Base-by-base conservation (phyloP, 805 yeast species). In the Zygotorulaspora chibaensis region DNA sequence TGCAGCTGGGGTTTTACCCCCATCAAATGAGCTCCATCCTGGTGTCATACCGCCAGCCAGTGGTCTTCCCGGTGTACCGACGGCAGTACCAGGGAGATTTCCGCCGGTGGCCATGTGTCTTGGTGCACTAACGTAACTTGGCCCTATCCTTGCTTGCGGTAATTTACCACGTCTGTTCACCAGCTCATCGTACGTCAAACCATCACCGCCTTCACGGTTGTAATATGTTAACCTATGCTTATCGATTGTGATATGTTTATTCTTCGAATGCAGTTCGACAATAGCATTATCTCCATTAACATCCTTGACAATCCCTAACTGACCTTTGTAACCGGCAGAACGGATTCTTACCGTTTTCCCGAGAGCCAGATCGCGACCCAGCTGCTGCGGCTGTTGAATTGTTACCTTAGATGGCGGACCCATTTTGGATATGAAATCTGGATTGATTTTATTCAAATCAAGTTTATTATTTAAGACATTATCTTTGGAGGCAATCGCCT, bases 291-390 rank as follows among this genome's bases (percentile, higher is more conserved):
- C 84, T 51, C 95, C 99, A 57, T 88, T 93, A 8, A 96, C 88
- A 62, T 93, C 98, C 55, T 86, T 84, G 35, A 93, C 87, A 53
- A 87, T 85, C 63, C 99, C 99, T 70, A 84, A 82, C 55, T 88
- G 80, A 38, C 99, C 98, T 69, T 93, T 93, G 66, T 91, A 88
- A 39, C 80, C 81, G 26, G 95, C 93, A n/a, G 96, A 88, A 59
- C 85, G 82, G 40, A 93, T 85, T 53, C 88, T 80, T 17, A 93
- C 96, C 47, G 84, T 84, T 61, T 87, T 88, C 55, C 87, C 85
- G 30, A 93, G 61, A 25, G 95, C 80, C 39, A 79, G 78, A 64
- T 88, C 96, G 54, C 96, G 80, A 8, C 96, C 96, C 44, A 70
- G 67, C 43, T 80, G 74, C 23, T 77, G 74, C 3, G 81, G 73